Evolutionary conservation across 805 yeast species (phyloP).

Genomic region (Candida yuanshanica): DNA sequence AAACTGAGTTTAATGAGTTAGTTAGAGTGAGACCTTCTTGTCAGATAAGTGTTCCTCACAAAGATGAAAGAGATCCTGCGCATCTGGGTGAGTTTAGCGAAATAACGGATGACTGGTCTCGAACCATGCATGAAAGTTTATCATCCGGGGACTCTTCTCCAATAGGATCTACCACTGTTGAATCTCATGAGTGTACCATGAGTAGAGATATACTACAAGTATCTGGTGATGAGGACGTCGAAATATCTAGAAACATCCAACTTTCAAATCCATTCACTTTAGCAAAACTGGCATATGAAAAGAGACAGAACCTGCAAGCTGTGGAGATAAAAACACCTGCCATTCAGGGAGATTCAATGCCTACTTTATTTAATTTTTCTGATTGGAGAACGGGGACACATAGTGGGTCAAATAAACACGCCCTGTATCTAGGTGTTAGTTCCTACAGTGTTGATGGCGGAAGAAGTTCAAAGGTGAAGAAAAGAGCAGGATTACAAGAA

Average conservation of each 20-base stretch:
- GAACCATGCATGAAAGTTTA: conserved; percentile 5
- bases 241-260: conserved; percentile 7
- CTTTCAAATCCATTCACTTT: conserved; percentile 22
- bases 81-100: background rate
- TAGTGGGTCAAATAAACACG: too few relatives aligned
- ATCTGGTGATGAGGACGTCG: conserved; percentile 11
- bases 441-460: too few relatives aligned
- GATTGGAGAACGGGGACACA: too few relatives aligned
- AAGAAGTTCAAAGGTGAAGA: too few relatives aligned
- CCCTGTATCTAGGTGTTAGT: too few relatives aligned
- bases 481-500: too few relatives aligned
- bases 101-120: conserved; percentile 7
- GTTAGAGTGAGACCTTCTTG: too few relatives aligned
- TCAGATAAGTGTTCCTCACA: too few relatives aligned
- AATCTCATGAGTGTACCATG: background rate
- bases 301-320: background rate
- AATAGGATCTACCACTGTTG: background rate
- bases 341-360: too few relatives aligned
- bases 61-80: too few relatives aligned
- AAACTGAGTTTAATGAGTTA: background rate
- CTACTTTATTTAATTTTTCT: too few relatives aligned
- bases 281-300: conserved; percentile 10
- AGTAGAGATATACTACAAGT: background rate
- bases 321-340: too few relatives aligned
- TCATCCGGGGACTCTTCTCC: conserved; percentile 5